Evolutionary conservation across 495 filamentous ascomycete species (phyloP).

Genomic region (Chaetomium cochliodes): DNA sequence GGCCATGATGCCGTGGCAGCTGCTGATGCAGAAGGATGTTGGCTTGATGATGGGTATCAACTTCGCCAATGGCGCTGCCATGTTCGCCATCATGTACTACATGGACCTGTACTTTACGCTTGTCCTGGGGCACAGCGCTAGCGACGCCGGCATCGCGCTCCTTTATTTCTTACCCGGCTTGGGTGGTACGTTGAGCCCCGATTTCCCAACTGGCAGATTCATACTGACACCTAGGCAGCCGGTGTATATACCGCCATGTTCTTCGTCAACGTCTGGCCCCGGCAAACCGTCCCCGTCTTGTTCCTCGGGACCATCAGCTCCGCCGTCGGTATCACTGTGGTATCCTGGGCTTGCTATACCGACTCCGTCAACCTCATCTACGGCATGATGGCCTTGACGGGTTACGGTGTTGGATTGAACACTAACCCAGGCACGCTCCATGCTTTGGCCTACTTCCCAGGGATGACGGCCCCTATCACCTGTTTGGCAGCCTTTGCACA

Average conservation of each 20-base stretch:
- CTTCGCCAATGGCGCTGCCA: slow-evolving; percentile 53
- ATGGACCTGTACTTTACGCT: slow-evolving; percentile 59
- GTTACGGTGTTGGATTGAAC: slow-evolving; percentile 57
- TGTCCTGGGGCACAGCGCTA: slow-evolving; percentile 47
- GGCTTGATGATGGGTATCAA: slow-evolving; percentile 54
- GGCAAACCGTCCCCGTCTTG: slow-evolving; percentile 54
- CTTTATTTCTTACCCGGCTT: slow-evolving; percentile 48
- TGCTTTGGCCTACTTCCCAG: slow-evolving; percentile 53
- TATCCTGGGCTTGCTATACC: slow-evolving; percentile 49
- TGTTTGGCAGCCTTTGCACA: slow-evolving; percentile 52
- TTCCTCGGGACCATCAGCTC: slow-evolving; percentile 50
- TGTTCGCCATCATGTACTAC: slow-evolving; percentile 58
- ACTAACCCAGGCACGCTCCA: slow-evolving; percentile 45
- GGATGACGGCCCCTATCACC: slow-evolving; percentile 50
- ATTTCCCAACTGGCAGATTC: neutral
- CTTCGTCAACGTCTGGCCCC: slow-evolving; percentile 55
- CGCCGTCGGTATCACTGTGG: slow-evolving; percentile 47
- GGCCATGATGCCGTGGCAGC: slow-evolving; percentile 57
- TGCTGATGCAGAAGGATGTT: slow-evolving; percentile 52
- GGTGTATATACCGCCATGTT: slow-evolving; percentile 56
- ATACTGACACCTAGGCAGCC: slow-evolving; percentile 29
- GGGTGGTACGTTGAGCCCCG: slow-evolving; percentile 36
- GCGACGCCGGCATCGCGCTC: slow-evolving; percentile 51
- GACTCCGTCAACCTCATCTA: slow-evolving; percentile 46
- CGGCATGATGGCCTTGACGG: slow-evolving; percentile 60